Evolutionary conservation across 306 rosid genomes (phyloP).

Genomic region (Inga oerstediana): DNA sequence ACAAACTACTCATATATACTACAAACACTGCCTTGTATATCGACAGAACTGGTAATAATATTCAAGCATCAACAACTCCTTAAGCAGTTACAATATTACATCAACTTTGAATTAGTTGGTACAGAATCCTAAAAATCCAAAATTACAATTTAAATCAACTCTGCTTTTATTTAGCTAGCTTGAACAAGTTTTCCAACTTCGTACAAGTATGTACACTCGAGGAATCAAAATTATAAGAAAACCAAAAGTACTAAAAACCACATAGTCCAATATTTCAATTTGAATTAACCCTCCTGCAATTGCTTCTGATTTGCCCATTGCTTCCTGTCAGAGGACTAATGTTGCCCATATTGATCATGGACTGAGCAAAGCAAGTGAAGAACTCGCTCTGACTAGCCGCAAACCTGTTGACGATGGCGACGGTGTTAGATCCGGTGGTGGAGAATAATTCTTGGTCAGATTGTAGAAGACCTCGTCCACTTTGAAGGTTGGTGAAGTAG

Average conservation of each 20-base stretch:
- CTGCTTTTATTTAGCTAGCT: not conserved
- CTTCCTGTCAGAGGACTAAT: slow-evolving; percentile 42
- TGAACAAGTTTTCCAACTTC: too few relatives aligned
- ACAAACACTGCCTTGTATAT: not conserved
- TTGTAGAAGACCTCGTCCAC: slow-evolving; percentile 41
- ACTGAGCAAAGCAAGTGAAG: slow-evolving; percentile 39
- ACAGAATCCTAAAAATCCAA: not conserved
- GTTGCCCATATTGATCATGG: slow-evolving; percentile 54
- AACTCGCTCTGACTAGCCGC: slow-evolving; percentile 41
- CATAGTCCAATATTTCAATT: not conserved
- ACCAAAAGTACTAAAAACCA: not conserved
- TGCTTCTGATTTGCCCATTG: slow-evolving; percentile 44
- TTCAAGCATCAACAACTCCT: not conserved
- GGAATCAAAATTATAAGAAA: not conserved
- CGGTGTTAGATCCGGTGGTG: slow-evolving; percentile 29
- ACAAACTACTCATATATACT: not conserved
- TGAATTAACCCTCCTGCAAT: slow-evolving; percentile 46
- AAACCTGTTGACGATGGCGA: slow-evolving; percentile 38
- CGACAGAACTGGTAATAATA: not conserved
- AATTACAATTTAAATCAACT: not conserved
- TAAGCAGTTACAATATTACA: not conserved
- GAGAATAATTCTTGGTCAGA: slow-evolving; percentile 53
- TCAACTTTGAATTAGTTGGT: not conserved
- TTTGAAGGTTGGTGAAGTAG: slow-evolving; percentile 51
- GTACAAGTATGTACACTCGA: not conserved